Evolutionary conservation across 345 rosid genomes (phyloP), one percentile per base, ranked within the genome.

Genomic region (Lepidium aucheri): DNA sequence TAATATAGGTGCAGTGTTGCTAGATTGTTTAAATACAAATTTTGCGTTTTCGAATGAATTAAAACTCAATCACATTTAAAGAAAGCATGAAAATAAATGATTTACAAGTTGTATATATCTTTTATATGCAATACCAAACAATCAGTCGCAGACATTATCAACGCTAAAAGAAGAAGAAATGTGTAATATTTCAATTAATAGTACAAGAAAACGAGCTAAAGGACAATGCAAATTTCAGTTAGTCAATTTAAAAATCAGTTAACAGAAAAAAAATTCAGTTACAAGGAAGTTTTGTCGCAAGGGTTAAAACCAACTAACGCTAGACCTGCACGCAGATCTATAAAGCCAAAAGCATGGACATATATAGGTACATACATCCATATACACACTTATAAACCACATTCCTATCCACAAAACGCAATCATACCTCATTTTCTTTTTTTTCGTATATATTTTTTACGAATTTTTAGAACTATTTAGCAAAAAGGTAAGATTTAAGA

Each of bases 261-360:
- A n/a, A n/a, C n/a, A 20, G 22, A 20, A 20, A 20, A 20, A 26
- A 5, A 26, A 4, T 26, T 5, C 30, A 26, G 30, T 24, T 18
- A 43, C 10, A 35, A 55, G 55, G 38, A 43, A 44, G 14, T 55
- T 67, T 67, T 67, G 64, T 67, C 64, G 47, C 13, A 11, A 32
- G 38, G 36, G 60, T 51, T 53, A 50, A 69, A 49, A 69, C 74
- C 12, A 60, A 43, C 74, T 15, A 60, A 43, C 54, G 40, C 34
- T 15, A 60, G 68, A 69, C 39, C 14, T 51, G 34, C 22, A 50
- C 53, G 28, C 30, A 41, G 26, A 18, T 18, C 17, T 9, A 59
- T 32, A 26, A 46, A 51, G 38, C 41, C 36, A 60, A 69, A 60
- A 52, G 74, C 43, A 59, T 24, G 45, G 52, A 42, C 28, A 60